Base-by-base conservation (phyloP, 2,329 filamentous ascomycete genomes). In the Akanthomyces uredinophilus region DNA sequence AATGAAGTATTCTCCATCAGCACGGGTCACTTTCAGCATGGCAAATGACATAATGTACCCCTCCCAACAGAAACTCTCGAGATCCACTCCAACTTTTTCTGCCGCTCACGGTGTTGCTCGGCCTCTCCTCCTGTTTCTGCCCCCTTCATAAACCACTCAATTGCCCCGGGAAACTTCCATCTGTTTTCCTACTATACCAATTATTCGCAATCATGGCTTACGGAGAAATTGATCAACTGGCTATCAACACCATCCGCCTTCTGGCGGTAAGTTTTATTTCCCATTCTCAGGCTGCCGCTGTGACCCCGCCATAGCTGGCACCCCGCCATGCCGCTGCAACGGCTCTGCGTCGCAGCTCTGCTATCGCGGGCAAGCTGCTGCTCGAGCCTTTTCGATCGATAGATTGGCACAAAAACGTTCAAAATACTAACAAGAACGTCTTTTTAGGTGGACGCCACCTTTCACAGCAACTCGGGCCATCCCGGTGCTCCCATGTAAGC, bases 221-320 rank as follows among this genome's bases (percentile, higher is more conserved):
- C 86, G 84, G 85, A 77, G 90, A 98, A 73, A 78, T 88, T 75
- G 95, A 99, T 79, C 83, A 89, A 84, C 86, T 92, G 80, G 90
- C 92, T 75, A 92, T 99, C 83, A 98, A 98, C 89, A 96, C 94
- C 79, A 98, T 99, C 83, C 91, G 95, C 78, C 81, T 92, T 75
- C 87, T 99, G 72, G 93, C 95, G 77, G 95, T 98, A 89, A 79
- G 92, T 88, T 22, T 4, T 27, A 65, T 61, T 51, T 62, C 65
- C 66, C 65, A 65, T 67, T 66, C 68, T 65, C 24, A 32, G 32
- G 24, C 41, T 52, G 51, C 59, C 55, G 47, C 55, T 43, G 56
- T 13, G 24, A 56, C 61, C 46, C 52, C 51, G 35, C 58, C 37
- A 39, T 39, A 35, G 41, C 53, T 41, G 44, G 53, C 58, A 54